Evolutionary conservation across 192 early-diverging fungal genomes (phyloP).

Genomic region (Backusella sp.): DNA sequence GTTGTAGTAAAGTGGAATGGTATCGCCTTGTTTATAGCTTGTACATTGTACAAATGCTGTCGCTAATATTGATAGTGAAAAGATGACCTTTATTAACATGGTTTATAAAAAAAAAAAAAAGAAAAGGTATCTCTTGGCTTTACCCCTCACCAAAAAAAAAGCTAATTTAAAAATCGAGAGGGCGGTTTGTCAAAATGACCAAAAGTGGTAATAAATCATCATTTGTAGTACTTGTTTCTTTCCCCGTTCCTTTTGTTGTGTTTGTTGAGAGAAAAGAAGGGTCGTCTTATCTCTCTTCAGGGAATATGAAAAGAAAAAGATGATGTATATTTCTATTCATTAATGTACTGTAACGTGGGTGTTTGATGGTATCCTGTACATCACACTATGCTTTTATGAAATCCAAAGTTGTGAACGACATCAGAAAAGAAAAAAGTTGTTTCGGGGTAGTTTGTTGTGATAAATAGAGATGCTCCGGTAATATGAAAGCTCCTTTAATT

Average conservation of each 20-base stretch:
- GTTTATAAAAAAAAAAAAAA: background rate
- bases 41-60: constrained; percentile 3
- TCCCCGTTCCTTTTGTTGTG: background rate
- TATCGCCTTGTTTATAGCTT: constrained; percentile 41
- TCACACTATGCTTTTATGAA: too few species aligned
- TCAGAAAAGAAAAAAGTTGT: too few species aligned
- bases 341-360: too few species aligned
- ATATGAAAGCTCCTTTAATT: too few species aligned
- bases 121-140: background rate
- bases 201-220: background rate
- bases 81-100: background rate
- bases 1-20: constrained; percentile 62
- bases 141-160: background rate
- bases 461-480: too few species aligned
- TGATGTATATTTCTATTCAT: too few species aligned
- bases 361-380: too few species aligned
- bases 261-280: too few species aligned
- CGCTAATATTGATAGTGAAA: background rate
- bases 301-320: too few species aligned
- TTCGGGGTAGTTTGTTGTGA: too few species aligned
- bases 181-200: background rate
- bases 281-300: too few species aligned
- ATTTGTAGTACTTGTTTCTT: background rate
- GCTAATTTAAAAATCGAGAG: background rate
- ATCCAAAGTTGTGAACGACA: too few species aligned